phyloP scores from a whole-genome alignment of 2,329 filamentous ascomycete species.

The Botrytis hyacinthi region DNA sequence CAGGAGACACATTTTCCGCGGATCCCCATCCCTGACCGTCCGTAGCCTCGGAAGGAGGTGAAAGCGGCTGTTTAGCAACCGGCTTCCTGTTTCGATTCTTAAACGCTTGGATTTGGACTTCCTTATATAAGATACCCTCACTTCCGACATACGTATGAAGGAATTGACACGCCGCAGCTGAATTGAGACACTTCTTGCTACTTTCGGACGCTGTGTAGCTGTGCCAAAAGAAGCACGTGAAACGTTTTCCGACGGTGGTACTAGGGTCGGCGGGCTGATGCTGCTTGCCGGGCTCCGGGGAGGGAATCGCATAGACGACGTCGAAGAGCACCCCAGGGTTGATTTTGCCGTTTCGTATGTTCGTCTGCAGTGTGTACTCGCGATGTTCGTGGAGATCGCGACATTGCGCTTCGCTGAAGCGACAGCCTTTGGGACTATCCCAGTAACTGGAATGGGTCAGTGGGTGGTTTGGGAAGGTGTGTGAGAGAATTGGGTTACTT shows the following conservation, averaged over 20 bases:
- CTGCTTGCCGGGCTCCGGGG: neutral
- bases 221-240: constrained; percentile 20
- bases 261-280: neutral
- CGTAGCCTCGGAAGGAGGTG: neutral
- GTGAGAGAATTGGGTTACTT: neutral
- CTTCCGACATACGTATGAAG: constrained; percentile 24
- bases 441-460: constrained; percentile 25
- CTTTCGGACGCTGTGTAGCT: neutral
- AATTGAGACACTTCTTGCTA: neutral
- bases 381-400: constrained; percentile 29
- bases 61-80: neutral
- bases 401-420: constrained; percentile 34
- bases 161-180: constrained; percentile 26
- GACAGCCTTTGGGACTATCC: constrained; percentile 27
- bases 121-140: neutral
- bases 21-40: neutral
- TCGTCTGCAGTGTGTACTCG: constrained; percentile 16
- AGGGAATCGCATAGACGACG: neutral
- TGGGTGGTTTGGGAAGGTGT: neutral
- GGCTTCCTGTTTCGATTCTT: neutral
- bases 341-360: constrained; percentile 30
- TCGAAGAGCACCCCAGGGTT: constrained; percentile 22
- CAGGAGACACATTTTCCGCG: neutral
- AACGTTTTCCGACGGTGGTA: constrained; percentile 3
- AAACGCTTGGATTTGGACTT: neutral